Evolutionary conservation across 225 moss, liverwort and hornwort genomes (phyloP).

Genomic region (Lunularia cruciata): DNA sequence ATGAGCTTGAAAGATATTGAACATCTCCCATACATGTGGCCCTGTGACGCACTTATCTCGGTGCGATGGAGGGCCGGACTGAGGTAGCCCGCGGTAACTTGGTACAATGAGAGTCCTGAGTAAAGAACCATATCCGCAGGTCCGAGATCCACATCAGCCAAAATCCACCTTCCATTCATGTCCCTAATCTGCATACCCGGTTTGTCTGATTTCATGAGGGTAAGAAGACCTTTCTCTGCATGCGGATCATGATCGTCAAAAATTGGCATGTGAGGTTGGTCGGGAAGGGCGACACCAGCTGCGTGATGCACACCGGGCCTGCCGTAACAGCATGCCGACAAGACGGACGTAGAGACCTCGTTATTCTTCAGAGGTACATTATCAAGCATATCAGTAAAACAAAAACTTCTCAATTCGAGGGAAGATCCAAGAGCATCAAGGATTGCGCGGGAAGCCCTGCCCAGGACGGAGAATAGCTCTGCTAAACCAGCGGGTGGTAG

Average conservation of each 20-base stretch:
- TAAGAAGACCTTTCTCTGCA: constrained; percentile 83
- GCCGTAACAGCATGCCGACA: constrained; percentile 70
- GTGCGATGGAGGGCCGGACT: constrained; percentile 81
- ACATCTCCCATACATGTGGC: constrained; percentile 78
- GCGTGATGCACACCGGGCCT: constrained; percentile 85
- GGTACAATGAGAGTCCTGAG: constrained; percentile 78
- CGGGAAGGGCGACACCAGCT: constrained; percentile 49
- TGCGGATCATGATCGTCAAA: constrained; percentile 76
- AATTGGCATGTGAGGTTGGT: constrained; percentile 71
- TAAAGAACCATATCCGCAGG: constrained; percentile 84
- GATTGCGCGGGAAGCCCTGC: constrained; percentile 73
- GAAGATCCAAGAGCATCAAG: constrained; percentile 95
- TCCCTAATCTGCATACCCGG: constrained; percentile 90
- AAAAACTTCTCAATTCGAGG: constrained; percentile 85
- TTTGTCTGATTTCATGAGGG: constrained; percentile 91
- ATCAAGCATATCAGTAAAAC: constrained; percentile 87
- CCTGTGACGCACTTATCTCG: constrained; percentile 56
- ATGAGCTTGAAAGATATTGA: constrained; percentile 85
- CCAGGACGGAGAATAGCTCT: constrained; percentile 73
- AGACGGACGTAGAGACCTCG: constrained; percentile 86
- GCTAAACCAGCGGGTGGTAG: constrained; percentile 88
- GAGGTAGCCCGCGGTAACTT: constrained; percentile 81
- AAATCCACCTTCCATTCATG: constrained; percentile 76
- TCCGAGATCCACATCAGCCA: constrained; percentile 81
- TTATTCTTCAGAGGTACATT: constrained; percentile 81